Percentiles rank a stretch among this genome's conserved stretches.
phyloP scores from a whole-genome alignment of 441 rosid genomes.

The Manihot esculenta region DNA sequence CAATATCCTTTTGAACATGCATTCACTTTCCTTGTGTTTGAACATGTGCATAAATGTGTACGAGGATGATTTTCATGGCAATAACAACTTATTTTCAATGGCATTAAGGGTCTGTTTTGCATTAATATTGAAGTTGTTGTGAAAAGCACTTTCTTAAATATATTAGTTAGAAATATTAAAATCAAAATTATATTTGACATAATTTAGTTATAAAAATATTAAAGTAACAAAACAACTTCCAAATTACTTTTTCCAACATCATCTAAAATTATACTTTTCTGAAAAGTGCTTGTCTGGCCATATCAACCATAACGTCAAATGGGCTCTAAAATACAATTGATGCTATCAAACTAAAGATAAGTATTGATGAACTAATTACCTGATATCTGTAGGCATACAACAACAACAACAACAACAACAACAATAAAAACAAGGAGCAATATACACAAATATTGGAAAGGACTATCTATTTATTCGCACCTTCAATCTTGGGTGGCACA shows the following conservation, averaged over 20 bases:
- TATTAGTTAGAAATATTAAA: no score
- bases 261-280: no score
- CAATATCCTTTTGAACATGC: background rate
- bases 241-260: no score
- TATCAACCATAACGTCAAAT: no score
- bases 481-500: conserved; percentile 96
- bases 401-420: conserved; percentile 12
- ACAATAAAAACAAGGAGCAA: background rate
- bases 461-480: conserved; percentile 28
- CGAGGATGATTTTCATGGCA: background rate
- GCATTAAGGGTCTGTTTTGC: no score
- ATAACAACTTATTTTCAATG: background rate
- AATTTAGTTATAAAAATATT: no score
- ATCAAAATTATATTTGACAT: no score
- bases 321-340: no score
- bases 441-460: background rate
- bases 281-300: no score
- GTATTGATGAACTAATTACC: background rate
- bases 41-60: background rate
- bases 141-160: no score
- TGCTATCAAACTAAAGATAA: background rate
- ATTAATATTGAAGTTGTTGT: no score
- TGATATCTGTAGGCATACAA: background rate
- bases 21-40: background rate
- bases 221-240: no score